Percentiles rank a stretch among this genome's conserved stretches.
Evolutionary conservation across 306 rosid genomes (phyloP).

Genomic region (Cyclanthera cordifolia): DNA sequence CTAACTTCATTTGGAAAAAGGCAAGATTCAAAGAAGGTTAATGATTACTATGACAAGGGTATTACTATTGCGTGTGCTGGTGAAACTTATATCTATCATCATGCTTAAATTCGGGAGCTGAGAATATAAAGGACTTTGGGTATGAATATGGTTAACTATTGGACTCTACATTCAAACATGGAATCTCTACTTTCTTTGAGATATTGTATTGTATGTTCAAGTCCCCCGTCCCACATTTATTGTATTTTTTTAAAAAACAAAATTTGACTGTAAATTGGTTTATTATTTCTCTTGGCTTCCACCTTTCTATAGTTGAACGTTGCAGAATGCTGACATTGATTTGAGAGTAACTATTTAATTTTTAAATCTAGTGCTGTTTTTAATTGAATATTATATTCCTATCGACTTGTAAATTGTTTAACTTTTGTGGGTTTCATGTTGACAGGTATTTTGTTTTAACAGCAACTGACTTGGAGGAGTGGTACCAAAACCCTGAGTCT

Average conservation of each 20-base stretch:
- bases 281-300: background rate
- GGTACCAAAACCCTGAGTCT: slow-evolving; percentile 75
- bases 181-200: background rate
- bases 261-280: background rate
- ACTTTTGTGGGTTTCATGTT: slow-evolving; percentile 3
- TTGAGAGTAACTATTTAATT: background rate
- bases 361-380: background rate
- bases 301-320: background rate
- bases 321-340: background rate
- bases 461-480: slow-evolving; percentile 78
- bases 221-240: background rate
- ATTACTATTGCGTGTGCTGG: background rate
- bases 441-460: slow-evolving; percentile 85
- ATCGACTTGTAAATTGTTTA: background rate
- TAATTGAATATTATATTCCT: background rate
- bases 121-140: background rate
- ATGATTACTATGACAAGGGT: background rate
- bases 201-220: background rate
- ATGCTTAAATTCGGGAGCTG: background rate
- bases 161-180: background rate
- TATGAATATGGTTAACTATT: background rate
- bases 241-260: background rate
- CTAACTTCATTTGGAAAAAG: background rate
- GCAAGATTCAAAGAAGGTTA: background rate
- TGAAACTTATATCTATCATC: background rate